Evolutionary conservation across 2,329 filamentous ascomycete genomes (phyloP).

Genomic region (Penicillium glabrum): DNA sequence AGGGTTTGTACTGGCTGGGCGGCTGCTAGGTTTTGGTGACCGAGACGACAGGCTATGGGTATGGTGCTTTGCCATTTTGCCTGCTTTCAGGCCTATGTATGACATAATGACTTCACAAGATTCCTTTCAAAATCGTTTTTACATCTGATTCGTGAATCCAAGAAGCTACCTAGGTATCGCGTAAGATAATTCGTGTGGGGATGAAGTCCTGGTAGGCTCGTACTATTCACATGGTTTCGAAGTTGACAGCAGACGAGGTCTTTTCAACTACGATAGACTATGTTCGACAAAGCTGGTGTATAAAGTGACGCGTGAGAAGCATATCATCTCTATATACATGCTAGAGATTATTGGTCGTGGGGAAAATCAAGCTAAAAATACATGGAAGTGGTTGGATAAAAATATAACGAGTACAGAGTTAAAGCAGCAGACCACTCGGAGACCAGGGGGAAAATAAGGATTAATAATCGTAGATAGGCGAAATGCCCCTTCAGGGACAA

Average conservation of each 20-base stretch:
- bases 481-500: background rate
- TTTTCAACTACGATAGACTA: background rate
- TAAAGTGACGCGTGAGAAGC: background rate
- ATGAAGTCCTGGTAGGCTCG: background rate
- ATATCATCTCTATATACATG: conserved; percentile 23
- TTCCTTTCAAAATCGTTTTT: background rate
- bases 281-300: background rate
- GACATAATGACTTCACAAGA: background rate
- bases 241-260: background rate
- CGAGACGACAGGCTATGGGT: background rate
- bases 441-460: background rate
- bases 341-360: conserved; percentile 11
- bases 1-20: too few relatives aligned
- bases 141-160: background rate
- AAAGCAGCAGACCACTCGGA: conserved; percentile 3
- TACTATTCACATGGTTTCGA: background rate
- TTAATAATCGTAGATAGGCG: conserved; percentile 8
- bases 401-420: background rate
- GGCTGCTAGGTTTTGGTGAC: background rate
- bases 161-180: background rate
- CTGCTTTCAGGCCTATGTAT: background rate
- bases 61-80: background rate
- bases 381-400: conserved; percentile 16
- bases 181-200: background rate
- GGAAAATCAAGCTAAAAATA: conserved; percentile 23